Conservation (phyloP, 1,139 yeast species). For the Fermentozyma sake region DNA sequence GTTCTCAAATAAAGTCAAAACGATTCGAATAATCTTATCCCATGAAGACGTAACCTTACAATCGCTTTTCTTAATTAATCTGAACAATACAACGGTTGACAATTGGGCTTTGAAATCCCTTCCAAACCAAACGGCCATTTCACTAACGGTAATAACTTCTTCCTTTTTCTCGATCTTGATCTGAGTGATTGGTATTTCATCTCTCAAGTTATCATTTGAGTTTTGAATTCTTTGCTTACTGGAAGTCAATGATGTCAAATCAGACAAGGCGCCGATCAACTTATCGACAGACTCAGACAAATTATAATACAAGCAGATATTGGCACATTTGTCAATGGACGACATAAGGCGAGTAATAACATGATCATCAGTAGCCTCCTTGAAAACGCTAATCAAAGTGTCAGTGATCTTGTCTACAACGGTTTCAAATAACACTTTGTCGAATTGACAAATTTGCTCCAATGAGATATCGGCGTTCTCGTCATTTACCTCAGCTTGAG, state of each 20-base stretch:
- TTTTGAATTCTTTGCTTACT: conserved; percentile 1
- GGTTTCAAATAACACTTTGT: conserved; percentile 62
- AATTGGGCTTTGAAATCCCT: conserved; percentile 88
- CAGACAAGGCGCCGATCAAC: conserved; percentile 59
- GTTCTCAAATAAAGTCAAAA: conserved; percentile 67
- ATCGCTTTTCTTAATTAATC: conserved; percentile 62
- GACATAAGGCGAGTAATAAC: conserved; percentile 83
- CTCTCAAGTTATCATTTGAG: conserved; percentile 31
- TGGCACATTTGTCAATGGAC: conserved; percentile 80
- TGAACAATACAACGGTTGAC: conserved; percentile 78
- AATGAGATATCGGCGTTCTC: conserved; percentile 16
- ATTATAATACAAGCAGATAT: conserved; percentile 63
- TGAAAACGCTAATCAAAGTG: conserved; percentile 71
- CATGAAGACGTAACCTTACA: conserved; percentile 51
- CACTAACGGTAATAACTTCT: conserved; percentile 70
- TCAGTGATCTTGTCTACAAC: conserved; percentile 60
- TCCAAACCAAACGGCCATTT: conserved; percentile 79
- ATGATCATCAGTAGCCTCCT: conserved; percentile 87
- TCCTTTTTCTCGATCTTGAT: conserved; percentile 46
- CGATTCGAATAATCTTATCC: conserved; percentile 55
- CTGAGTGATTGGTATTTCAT: conserved; percentile 46
- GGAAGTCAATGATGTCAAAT: conserved; percentile 53
- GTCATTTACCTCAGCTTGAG: conserved; percentile 23
- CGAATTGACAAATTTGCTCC: conserved; percentile 46
- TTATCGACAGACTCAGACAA: conserved; percentile 57